Percentiles rank a stretch among this genome's conserved stretches.
Evolutionary conservation across 139 green algal species (phyloP).

Genomic region (Chloropicon primus): DNA sequence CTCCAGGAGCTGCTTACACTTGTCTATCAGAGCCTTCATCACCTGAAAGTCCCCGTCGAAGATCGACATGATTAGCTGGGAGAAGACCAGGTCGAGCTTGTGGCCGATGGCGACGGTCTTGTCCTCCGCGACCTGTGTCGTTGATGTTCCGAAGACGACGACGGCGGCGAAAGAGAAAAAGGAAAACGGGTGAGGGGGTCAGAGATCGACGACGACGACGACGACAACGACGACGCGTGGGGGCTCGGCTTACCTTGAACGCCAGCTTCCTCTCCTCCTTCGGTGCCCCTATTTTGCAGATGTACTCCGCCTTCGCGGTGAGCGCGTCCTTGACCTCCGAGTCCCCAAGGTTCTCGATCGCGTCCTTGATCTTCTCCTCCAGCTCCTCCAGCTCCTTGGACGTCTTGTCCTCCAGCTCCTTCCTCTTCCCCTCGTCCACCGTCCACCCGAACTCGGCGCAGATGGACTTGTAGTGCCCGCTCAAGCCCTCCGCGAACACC

Average conservation of each 20-base stretch:
- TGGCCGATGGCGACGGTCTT: constrained; percentile 80
- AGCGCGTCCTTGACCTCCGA: constrained; percentile 85
- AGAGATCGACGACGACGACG: no score
- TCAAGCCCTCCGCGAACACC: background rate
- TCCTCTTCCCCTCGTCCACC: constrained; percentile 35
- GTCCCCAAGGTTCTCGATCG: constrained; percentile 88
- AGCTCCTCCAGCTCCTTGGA: constrained; percentile 29
- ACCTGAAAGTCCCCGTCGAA: constrained; percentile 47
- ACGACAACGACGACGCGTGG: no score
- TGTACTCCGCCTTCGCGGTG: constrained; percentile 71
- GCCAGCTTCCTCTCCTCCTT: background rate
- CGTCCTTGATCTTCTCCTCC: constrained; percentile 23
- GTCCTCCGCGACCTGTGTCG: constrained; percentile 16
- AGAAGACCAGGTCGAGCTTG: constrained; percentile 91
- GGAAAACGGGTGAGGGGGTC: no score
- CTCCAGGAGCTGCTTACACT: constrained; percentile 57
- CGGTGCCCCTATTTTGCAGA: constrained; percentile 45
- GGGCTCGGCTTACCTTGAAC: no score
- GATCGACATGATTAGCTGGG: constrained; percentile 65
- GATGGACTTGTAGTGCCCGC: background rate
- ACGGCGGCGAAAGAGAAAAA: no score
- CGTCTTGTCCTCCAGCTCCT: constrained; percentile 52
- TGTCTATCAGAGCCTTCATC: constrained; percentile 52
- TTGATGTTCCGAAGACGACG: no score
- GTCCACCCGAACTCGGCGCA: background rate